These are phyloP conservation scores for Oryza australiensis DNA, from an alignment of 176 grass and related monocot species.

Conservation along the genomic window DNA sequence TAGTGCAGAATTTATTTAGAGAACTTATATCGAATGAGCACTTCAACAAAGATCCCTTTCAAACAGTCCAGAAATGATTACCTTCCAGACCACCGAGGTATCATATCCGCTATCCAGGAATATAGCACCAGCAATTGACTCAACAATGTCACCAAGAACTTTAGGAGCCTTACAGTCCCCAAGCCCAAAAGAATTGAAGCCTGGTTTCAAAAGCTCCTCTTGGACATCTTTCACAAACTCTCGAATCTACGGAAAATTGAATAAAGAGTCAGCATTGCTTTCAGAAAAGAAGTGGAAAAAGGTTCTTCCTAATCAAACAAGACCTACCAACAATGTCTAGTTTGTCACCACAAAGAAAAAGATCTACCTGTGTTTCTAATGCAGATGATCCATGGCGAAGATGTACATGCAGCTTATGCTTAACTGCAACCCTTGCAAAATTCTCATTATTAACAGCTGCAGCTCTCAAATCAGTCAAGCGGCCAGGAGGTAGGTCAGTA, in stretches of 20 bases:
- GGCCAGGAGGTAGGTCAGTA: conserved; percentile 89
- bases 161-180: conserved; percentile 98
- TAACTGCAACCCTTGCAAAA: conserved; percentile 93
- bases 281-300: background rate
- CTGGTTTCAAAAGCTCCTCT: conserved; percentile 79
- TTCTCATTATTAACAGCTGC: conserved; percentile 99
- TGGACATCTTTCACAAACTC: conserved; percentile 98
- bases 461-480: conserved; percentile 89
- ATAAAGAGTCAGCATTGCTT: conserved; percentile 35
- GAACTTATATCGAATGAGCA: conserved; percentile 1
- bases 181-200: conserved; percentile 96
- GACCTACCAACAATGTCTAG: conserved; percentile 31
- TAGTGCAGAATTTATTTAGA: background rate
- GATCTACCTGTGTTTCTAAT: conserved; percentile 81
- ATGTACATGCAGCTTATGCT: conserved; percentile 79
- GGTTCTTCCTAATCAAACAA: conserved; percentile 20
- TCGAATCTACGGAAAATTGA: conserved; percentile 65
- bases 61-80: conserved; percentile 32
- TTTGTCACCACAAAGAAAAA: background rate
- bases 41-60: background rate
- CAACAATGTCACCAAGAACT: conserved; percentile 94
- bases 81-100: conserved; percentile 84
- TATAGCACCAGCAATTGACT: conserved; percentile 93
- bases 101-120: conserved; percentile 77
- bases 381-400: conserved; percentile 97